Evolutionary conservation across 768 basidiomycete genomes (phyloP), one percentile per base, ranked within the genome.

Genomic region (Suillus subalutaceus): DNA sequence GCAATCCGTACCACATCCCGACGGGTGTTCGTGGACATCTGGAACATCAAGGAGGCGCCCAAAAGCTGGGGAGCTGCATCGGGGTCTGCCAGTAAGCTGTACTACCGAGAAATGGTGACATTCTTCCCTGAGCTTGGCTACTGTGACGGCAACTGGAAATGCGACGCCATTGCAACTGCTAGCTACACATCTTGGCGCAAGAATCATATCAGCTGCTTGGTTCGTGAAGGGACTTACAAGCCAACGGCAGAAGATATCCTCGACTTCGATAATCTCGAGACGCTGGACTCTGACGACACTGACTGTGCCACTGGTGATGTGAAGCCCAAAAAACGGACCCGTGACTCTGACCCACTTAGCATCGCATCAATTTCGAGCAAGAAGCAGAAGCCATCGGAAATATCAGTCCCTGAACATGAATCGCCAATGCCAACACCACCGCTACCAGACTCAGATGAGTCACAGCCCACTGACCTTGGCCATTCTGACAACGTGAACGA

Each of bases 61-160:
- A 60, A 60, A 60, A 60, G 58, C n/a, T 43, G 41, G n/a, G 58
- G 58, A 37, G n/a, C 41, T 4, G 58, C 37, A 13, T 38, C 58
- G 2, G 41, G 58, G 8, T 20, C 35, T 23, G 37, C 41, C 8
- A 60, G 38, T 23, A 38, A 60, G 58, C 23, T 60, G 52, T 53
- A 53, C 30, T 53, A 53, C 52, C 16, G 16, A 30, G 52, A 53
- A 30, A 53, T 53, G 52, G 30, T 53, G 2, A 53, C 52, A 53
- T 53, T 53, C 30, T 53, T 53, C 52, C 52, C 52, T 4, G 30
- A 53, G 30, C 52, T 53, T 16, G 52, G 52, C 23, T 53, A 53
- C 30, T 53, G 52, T 18, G 30, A 53, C 16, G 30, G 30, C 12
- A 53, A 53, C 52, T 53, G 52, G 52, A 53, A 53, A 30, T 53